phyloP scores from a whole-genome alignment of 1,139 yeast genomes.

The Pichia sp. region DNA sequence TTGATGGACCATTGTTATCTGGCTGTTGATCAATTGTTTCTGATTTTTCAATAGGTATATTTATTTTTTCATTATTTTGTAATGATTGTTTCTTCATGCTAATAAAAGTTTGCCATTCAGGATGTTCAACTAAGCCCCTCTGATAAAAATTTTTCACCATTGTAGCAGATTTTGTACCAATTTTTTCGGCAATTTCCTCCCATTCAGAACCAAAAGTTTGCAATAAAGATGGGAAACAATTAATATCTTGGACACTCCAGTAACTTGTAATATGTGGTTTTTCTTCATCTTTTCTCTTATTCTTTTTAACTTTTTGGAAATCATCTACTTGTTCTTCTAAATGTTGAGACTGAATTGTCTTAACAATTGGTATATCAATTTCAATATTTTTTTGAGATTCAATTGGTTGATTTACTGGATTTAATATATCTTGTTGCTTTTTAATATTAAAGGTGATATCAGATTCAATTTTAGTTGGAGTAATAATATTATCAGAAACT shows the following conservation, averaged over 20 bases:
- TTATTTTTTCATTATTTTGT: no score
- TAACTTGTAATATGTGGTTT: constrained; percentile 56
- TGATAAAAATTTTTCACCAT: constrained; percentile 80
- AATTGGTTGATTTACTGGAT: no score
- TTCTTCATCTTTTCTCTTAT: constrained; percentile 4
- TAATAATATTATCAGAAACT: constrained; percentile 11
- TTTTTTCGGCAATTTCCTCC: constrained; percentile 66
- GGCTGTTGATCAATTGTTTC: no score
- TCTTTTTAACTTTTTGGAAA: background rate
- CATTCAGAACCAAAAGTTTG: constrained; percentile 71
- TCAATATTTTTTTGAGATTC: background rate
- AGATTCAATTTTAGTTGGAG: background rate
- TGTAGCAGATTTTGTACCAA: constrained; percentile 74
- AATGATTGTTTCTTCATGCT: constrained; percentile 10
- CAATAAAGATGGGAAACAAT: constrained; percentile 60
- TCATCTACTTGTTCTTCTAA: constrained; percentile 3
- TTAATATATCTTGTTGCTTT: no score
- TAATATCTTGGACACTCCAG: constrained; percentile 86
- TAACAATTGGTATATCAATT: background rate
- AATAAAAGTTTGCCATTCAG: constrained; percentile 24
- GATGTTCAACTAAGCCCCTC: constrained; percentile 26
- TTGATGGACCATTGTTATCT: constrained; percentile 27
- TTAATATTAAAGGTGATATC: background rate
- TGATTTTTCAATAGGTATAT: no score
- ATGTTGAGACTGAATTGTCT: background rate